phyloP scores from a whole-genome alignment of 2,329 filamentous ascomycete species.

The Arthrocladium fulminans region DNA sequence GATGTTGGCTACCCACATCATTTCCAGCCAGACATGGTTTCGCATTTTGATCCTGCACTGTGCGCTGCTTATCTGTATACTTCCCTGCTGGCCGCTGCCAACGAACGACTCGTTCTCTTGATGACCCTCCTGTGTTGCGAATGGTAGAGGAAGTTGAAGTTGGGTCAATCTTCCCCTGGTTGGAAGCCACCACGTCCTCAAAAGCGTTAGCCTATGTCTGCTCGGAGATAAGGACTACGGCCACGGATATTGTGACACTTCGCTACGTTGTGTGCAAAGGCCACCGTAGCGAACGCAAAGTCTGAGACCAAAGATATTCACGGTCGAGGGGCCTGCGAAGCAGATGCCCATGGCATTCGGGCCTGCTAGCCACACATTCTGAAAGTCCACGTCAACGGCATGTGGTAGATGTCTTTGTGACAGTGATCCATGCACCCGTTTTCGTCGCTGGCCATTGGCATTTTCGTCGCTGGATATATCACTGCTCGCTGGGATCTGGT shows the following conservation, averaged over 20 bases:
- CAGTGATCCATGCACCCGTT: slow-evolving; percentile 75
- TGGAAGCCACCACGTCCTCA: background rate
- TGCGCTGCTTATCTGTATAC: background rate
- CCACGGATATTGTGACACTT: background rate
- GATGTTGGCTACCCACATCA: slow-evolving; percentile 7
- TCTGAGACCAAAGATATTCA: background rate
- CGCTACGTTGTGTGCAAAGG: background rate
- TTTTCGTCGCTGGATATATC: slow-evolving; percentile 99
- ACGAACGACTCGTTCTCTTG: background rate
- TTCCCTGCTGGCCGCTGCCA: background rate
- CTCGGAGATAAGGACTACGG: background rate
- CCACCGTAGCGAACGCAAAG: slow-evolving; percentile 5
- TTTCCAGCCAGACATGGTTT: background rate
- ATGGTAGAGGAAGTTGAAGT: background rate
- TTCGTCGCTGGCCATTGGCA: slow-evolving; percentile 87
- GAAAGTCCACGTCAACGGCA: background rate
- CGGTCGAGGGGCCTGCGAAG: background rate
- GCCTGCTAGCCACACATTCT: background rate
- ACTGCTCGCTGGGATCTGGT: slow-evolving; percentile 98
- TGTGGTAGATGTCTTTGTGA: background rate
- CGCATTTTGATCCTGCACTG: background rate
- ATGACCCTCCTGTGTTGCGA: background rate
- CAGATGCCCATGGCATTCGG: background rate
- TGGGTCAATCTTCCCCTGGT: slow-evolving; percentile 1
- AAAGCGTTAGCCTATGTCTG: background rate